Evolutionary conservation across 1,139 yeast species (phyloP), one percentile per base, ranked within the genome.

Genomic region (Blastobotrys aristatus): DNA sequence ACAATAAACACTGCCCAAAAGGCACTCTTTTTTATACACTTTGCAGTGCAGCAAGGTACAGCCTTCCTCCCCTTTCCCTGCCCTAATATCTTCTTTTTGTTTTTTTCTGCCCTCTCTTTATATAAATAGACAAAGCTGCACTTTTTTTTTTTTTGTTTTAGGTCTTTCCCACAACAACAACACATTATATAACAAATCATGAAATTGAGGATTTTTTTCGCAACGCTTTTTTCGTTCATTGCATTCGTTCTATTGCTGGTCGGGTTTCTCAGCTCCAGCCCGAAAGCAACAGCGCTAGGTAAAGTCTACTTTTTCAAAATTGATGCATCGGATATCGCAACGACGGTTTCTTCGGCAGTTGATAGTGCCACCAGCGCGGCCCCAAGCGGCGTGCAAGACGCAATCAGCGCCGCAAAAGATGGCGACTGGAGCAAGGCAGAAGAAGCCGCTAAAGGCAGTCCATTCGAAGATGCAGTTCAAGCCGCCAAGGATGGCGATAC

Each of bases 201-300:
- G 40, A 37, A 37, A 29, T 4, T 37, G 13, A 20, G 40, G 22
- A 37, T 44, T 26, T 22, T 44, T 31, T 37, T 37, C 16, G 42
- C 38, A 3, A 24, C 40, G 7, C 7, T 44, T 31, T 8, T 29
- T 3, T 24, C 47, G 13, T 20, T 30, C 2, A 14, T 32, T 4
- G 26, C 42, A 22, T 44, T 44, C 24, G 38, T 38, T 14, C 32
- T 44, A 11, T 22, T 38, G 24, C 8, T 44, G 14, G 39, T 44
- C 4, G 42, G 38, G 4, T 44, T 44, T 29, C 33, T 44, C 14
- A 39, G 47, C 18, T 31, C 36, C 26, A 44, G 34, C 18, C 47
- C 47, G 16, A 29, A 44, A 17, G 43, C 42, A 13, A 6, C 20
- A 2, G 22, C 47, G 13, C 24, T 44, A 27, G 29, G 36, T 2